A percentile compares a stretch with the other conserved stretches of the same genome.
phyloP scores from a whole-genome alignment of 768 basidiomycete species.

The Termitomyces sp. region DNA sequence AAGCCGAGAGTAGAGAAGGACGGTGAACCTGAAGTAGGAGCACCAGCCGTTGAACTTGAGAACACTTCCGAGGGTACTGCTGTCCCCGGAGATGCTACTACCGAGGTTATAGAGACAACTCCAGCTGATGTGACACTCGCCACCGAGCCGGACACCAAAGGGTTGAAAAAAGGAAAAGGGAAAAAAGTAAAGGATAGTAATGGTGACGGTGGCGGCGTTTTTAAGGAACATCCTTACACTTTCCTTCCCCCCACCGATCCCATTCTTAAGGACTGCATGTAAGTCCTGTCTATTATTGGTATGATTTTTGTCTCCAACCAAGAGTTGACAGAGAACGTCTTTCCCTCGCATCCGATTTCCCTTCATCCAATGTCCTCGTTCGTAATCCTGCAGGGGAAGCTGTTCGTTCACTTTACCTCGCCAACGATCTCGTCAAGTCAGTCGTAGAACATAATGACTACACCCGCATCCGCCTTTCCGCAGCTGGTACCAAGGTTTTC shows the following conservation, averaged over 20 bases:
- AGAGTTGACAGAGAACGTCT: slow-evolving; percentile 58
- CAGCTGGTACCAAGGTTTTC: slow-evolving; percentile 93
- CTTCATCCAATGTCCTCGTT: slow-evolving; percentile 73
- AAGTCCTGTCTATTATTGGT: slow-evolving; percentile 24
- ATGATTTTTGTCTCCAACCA: neutral
- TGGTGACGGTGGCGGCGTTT: slow-evolving; percentile 32
- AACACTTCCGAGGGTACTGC: slow-evolving; percentile 12
- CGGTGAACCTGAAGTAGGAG: neutral
- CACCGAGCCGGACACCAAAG: neutral
- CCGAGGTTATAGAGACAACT: slow-evolving; percentile 3
- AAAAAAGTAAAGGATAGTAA: slow-evolving; percentile 16
- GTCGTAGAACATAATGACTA: slow-evolving; percentile 82
- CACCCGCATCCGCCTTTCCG: slow-evolving; percentile 78
- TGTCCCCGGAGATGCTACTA: neutral
- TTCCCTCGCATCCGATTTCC: slow-evolving; percentile 67
- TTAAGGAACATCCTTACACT: slow-evolving; percentile 91
- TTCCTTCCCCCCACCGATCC: slow-evolving; percentile 72
- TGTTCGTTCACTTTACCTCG: slow-evolving; percentile 82
- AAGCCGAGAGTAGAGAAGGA: slow-evolving; percentile 41
- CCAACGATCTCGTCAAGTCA: slow-evolving; percentile 80
- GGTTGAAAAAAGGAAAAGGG: slow-evolving; percentile 14
- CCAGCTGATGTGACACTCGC: neutral
- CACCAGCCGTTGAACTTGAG: slow-evolving; percentile 12
- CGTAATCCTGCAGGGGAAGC: slow-evolving; percentile 75
- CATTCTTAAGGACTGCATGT: slow-evolving; percentile 72